Conservation (phyloP, 2,329 filamentous ascomycete species). For the Talaromyces sp. region DNA sequence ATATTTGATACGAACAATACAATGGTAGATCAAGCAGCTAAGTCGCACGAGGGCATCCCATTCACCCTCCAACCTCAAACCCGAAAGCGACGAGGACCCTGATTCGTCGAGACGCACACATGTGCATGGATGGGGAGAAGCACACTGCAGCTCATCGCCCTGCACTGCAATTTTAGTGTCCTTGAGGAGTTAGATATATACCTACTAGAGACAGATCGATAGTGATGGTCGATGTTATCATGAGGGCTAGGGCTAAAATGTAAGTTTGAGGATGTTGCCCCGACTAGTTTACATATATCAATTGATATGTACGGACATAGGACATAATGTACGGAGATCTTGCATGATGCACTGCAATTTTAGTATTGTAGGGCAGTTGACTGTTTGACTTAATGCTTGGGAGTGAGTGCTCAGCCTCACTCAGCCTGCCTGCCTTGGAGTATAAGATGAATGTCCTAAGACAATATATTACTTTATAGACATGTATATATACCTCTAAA, state of each 20-base stretch:
- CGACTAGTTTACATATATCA: neutral
- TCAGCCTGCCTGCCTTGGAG: neutral
- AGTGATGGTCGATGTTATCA: neutral
- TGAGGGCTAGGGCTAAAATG: neutral
- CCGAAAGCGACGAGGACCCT: neutral
- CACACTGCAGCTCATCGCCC: neutral
- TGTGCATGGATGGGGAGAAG: neutral
- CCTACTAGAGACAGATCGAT: neutral
- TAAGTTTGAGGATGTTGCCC: neutral
- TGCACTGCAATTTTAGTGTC: neutral
- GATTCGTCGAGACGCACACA: neutral
- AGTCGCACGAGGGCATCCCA: neutral
- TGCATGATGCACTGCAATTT: neutral
- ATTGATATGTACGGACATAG: no score
- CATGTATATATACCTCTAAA: conserved; percentile 8
- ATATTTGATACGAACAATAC: neutral
- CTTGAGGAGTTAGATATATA: neutral
- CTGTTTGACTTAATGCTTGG: neutral
- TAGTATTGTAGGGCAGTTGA: neutral
- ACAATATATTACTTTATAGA: conserved; percentile 4
- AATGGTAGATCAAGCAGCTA: neutral
- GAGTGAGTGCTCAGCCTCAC: neutral
- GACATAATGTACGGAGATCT: no score
- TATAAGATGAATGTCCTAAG: neutral
- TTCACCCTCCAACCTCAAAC: neutral